Evolutionary conservation across 495 filamentous ascomycete genomes (phyloP), one percentile per base, ranked within the genome.

Genomic region (Aspergillus egyptiacus): DNA sequence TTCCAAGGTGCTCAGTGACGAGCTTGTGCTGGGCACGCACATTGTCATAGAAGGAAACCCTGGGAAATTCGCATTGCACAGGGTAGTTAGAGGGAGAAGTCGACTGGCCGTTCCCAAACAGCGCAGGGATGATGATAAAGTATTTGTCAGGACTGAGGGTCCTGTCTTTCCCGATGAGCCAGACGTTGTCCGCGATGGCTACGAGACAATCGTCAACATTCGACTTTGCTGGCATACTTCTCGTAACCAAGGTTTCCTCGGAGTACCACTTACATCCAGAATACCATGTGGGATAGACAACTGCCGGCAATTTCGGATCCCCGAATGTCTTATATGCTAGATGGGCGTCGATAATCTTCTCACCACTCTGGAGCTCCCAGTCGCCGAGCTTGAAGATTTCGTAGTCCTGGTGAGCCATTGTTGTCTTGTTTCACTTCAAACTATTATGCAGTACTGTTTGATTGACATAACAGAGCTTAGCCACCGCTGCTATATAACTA

Each of bases 281-380:
- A 51, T 79, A 88, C 83, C 83, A 87, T 2, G 77, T 77, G 10
- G 84, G 84, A 58, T 87, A 86, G 28, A 88, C 72, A 43, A 88
- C 79, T 2, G 80, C 79, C 15, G 83, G 82, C n/a, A 66, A 71
- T 5, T 64, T 73, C 1, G 77, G 64, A 41, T 82, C 72, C 5
- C 84, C 84, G 54, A 85, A 81, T 8, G 84, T 84, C 62, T 83
- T 86, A 66, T 83, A 88, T 20, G 84, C 83, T 50, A 88, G 73
- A 32, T 76, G 64, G 11, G 83, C 79, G 60, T 81, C 62, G 18
- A 63, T 51, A 22, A 86, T 75, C 32, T 61, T 71, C 46, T 76
- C 69, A 20, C 80, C 80, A 23, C 72, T 76, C 55, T 82, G 76
- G 17, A 86, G 72, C 52, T 78, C 66, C 74, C 80, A 84, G 60